Evolutionary conservation across 1,284 basidiomycete genomes (phyloP), one percentile per base, ranked within the genome.

Genomic region (Pseudomicrostroma phylloplanum): DNA sequence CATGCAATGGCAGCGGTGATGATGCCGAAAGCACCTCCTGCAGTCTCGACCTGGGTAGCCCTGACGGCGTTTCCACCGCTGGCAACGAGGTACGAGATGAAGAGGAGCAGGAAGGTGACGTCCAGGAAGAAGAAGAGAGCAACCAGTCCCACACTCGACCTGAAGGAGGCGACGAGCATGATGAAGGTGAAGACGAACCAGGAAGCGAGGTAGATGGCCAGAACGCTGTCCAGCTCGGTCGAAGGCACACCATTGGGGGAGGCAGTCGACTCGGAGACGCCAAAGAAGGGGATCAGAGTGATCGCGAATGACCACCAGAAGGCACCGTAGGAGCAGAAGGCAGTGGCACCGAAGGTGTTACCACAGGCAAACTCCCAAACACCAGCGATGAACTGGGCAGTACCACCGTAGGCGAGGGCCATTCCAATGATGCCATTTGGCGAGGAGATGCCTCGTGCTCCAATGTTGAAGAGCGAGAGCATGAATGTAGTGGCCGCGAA

Each of bases 51-150:
- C 39, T 65, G 59, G 2, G 63, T 19, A 25, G 51, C 51, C 21
- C 21, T 21, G 25, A 15, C n/a, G 21, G 19, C 46, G 26, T 68
- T 67, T 6, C 67, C 72, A 36, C 30, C 30, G 30, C 30, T 36
- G 9, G 30, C 30, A 51, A 71, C 67, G 23, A 76, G 60, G 54
- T 73, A 68, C 23, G 66, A 61, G 36, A 79, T 68, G 64, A 67
- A 82, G 56, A 71, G 68, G 0, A 83, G 65, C 58, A 81, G 73
- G 78, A 84, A 84, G 11, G 82, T 83, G 42, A 84, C 67, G 36
- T 85, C 83, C 6, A 96, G 84, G 82, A 86, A 86, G 77, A 85
- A 83, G 81, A 96, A 89, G 30, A 94, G 83, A 2, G 82, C 72
- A 51, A 87, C 70, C 41, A 78, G 64, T 21, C 65, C 74, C 17